Evolutionary conservation across 1,284 basidiomycete genomes (phyloP), one percentile per base, ranked within the genome.

Genomic region (Agaricales sp.): DNA sequence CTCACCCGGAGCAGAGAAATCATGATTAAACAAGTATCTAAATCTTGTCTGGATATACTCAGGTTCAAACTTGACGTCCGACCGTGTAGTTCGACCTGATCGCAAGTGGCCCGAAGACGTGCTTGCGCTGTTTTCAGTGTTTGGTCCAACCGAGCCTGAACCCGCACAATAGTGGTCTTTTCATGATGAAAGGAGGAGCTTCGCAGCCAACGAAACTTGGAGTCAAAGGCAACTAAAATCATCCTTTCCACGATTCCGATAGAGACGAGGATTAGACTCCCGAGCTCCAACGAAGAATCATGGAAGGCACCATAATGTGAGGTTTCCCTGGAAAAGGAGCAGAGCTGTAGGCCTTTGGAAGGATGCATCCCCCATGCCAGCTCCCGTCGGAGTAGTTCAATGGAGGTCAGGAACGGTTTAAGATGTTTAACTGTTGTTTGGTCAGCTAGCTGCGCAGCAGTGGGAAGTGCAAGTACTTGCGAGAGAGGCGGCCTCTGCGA

Each of bases 1-100:
- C 63, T 38, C 45, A 73, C 73, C 66, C 75, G 71, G 3, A 75
- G 57, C 23, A 74, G 56, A 0, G 71, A 71, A 26, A 71, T 69
- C 52, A 69, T 64, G 35, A 70, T 68, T 12, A 71, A 60, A 53
- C 67, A 71, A 30, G 67, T 57, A 46, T 69, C 64, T 30, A 64
- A 63, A 1, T 65, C 58, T 45, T 68, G 63, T 26, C 56, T 57
- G 1, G 64, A 61, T 14, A 67, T 51, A 21, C 59, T 55, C 3
- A 58, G 52, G n/a, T 55, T 51, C 25, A 46, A 59, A 18, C 59
- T 56, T 24, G 56, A 55, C n/a, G 52, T 52, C 4, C 55, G 57
- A 51, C 63, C 58, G 30, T 61, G 57, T 43, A 61, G 55, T 25
- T 68, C 59, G 26, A 63, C 55, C 21, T 60, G 61, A 46, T 67